Evolutionary conservation across 169 alveolate species (phyloP).

Genomic region (Neospora caninum): DNA sequence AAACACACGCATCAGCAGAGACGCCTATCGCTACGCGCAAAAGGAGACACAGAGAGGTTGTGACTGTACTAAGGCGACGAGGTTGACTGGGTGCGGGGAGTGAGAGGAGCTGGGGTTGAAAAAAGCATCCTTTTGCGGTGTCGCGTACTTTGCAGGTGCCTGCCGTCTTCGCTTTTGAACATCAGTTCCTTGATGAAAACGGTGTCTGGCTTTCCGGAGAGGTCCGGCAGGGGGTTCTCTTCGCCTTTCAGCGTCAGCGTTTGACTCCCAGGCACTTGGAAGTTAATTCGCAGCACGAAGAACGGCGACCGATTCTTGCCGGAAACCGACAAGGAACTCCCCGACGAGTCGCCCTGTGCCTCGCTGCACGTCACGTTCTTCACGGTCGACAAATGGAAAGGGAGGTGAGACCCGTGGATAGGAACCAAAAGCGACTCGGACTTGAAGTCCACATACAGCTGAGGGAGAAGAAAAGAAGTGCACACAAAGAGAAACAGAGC

Average conservation of each 20-base stretch:
- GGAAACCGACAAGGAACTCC: not conserved
- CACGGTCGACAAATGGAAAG: slow-evolving; percentile 69
- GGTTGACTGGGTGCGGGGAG: too few relatives aligned
- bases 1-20: not conserved
- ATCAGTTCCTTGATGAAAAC: slow-evolving; percentile 93
- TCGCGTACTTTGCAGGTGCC: slow-evolving; percentile 77
- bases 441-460: slow-evolving; percentile 67
- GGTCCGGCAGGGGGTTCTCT: slow-evolving; percentile 66
- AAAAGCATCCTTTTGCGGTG: not conserved
- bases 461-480: not conserved
- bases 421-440: slow-evolving; percentile 67
- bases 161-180: slow-evolving; percentile 89
- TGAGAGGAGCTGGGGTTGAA: too few relatives aligned
- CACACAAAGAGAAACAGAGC: not conserved
- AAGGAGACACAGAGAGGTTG: not conserved
- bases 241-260: slow-evolving; percentile 60
- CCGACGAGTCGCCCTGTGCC: slow-evolving; percentile 36
- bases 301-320: slow-evolving; percentile 9
- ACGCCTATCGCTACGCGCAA: not conserved
- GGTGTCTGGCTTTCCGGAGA: slow-evolving; percentile 31
- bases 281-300: slow-evolving; percentile 55
- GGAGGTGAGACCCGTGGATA: slow-evolving; percentile 41
- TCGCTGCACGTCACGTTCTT: slow-evolving; percentile 66
- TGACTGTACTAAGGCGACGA: too few relatives aligned
- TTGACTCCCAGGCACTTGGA: slow-evolving; percentile 67